These are phyloP conservation scores for Knufia petricola DNA, from an alignment of 2,329 filamentous ascomycete genomes.

Conservation along the genomic window DNA sequence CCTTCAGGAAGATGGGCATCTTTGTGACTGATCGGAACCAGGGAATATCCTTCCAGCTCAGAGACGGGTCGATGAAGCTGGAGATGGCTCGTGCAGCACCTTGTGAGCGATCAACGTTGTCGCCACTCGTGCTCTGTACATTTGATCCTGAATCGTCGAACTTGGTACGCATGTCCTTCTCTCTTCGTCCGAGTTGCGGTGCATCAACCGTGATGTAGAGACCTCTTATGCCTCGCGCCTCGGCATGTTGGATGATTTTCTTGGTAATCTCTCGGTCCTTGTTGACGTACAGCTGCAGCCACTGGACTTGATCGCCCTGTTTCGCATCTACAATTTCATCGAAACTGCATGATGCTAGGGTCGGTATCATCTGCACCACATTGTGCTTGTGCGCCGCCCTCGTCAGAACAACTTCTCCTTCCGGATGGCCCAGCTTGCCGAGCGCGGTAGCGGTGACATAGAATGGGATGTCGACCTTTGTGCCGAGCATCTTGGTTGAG, in stretches of 20 bases:
- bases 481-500: conserved; percentile 87
- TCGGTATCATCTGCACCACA: conserved; percentile 97
- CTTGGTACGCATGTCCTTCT: conserved; percentile 97
- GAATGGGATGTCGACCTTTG: conserved; percentile 74
- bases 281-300: conserved; percentile 97
- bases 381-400: conserved; percentile 74
- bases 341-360: conserved; percentile 90
- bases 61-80: conserved; percentile 88
- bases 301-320: conserved; percentile 73
- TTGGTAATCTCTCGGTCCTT: conserved; percentile 86
- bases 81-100: conserved; percentile 92
- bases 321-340: conserved; percentile 91
- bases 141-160: conserved; percentile 74
- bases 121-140: conserved; percentile 61
- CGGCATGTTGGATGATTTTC: conserved; percentile 83
- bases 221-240: conserved; percentile 81
- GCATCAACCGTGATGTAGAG: conserved; percentile 98
- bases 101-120: conserved; percentile 73
- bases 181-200: conserved; percentile 83
- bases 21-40: conserved; percentile 87
- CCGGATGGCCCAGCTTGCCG: conserved; percentile 85
- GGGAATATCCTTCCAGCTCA: conserved; percentile 86
- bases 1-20: conserved; percentile 95
- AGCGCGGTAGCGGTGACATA: conserved; percentile 95
- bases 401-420: conserved; percentile 83